These are phyloP conservation scores for Fonsecaea nubica DNA, from an alignment of 2,329 filamentous ascomycete genomes.

Conservation along the genomic window DNA sequence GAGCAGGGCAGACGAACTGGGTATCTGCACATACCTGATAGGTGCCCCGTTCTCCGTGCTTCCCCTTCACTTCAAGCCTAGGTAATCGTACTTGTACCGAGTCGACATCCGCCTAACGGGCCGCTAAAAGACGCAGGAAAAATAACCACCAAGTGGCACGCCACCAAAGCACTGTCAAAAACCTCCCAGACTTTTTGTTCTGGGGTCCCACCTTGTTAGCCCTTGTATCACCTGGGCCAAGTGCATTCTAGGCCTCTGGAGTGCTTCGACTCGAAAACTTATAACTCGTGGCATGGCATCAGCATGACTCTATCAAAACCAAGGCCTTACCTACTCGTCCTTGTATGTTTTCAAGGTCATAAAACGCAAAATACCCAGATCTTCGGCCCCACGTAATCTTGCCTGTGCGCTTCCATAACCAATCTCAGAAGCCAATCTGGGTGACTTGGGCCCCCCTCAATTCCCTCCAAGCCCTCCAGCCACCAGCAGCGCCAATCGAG, in stretches of 20 bases:
- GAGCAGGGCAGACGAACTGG: background rate
- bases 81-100: background rate
- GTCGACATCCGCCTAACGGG: background rate
- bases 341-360: background rate
- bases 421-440: background rate
- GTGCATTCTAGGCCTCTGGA: background rate
- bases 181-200: background rate
- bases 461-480: background rate
- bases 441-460: constrained; percentile 3
- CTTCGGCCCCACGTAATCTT: constrained; percentile 16
- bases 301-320: background rate
- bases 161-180: background rate
- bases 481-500: constrained; percentile 1
- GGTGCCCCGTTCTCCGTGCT: background rate
- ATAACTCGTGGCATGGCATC: no score
- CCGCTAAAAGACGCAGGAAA: background rate
- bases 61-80: background rate
- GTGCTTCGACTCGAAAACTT: background rate
- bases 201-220: background rate
- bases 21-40: background rate
- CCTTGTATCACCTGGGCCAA: background rate
- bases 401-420: constrained; percentile 7
- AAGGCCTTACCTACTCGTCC: background rate
- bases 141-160: background rate
- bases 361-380: background rate